Percentiles rank a stretch among this genome's conserved stretches.
These are phyloP conservation scores for Fusarium euwallaceae DNA, from an alignment of 2,329 filamentous ascomycete genomes.

Conservation along the genomic window DNA sequence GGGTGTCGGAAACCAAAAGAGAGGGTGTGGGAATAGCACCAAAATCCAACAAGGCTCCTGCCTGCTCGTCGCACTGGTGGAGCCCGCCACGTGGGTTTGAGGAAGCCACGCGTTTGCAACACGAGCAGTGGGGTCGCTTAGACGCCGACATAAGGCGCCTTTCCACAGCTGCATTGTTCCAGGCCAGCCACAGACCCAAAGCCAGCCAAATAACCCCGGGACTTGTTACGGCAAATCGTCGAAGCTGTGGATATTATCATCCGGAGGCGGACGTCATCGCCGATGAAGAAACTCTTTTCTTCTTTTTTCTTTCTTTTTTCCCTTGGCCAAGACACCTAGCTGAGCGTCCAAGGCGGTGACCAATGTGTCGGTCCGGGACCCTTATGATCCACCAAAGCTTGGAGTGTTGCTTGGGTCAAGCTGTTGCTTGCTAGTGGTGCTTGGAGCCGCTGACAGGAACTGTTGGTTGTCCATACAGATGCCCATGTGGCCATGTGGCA, in stretches of 20 bases:
- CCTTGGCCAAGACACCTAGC: constrained; percentile 6
- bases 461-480: constrained; percentile 14
- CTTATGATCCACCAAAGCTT: constrained; percentile 28
- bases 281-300: background rate
- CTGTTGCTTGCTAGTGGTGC: constrained; percentile 22
- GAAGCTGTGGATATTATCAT: constrained; percentile 13
- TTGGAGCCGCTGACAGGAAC: background rate
- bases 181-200: constrained; percentile 27
- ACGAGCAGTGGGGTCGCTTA: constrained; percentile 41
- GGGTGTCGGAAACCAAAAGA: background rate
- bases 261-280: constrained; percentile 5
- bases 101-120: constrained; percentile 44
- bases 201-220: constrained; percentile 15
- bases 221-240: constrained; percentile 22
- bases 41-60: constrained; percentile 16
- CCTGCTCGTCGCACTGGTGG: constrained; percentile 34
- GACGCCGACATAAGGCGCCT: constrained; percentile 5
- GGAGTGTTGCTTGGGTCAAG: constrained; percentile 15
- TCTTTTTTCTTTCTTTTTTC: background rate
- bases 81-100: constrained; percentile 48
- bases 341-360: constrained; percentile 4
- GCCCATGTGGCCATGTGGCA: constrained; percentile 42
- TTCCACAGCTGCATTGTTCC: constrained; percentile 21
- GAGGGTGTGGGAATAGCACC: constrained; percentile 37
- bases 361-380: constrained; percentile 10